Evolutionary conservation across 768 basidiomycete genomes (phyloP), one percentile per base, ranked within the genome.

Genomic region (Imleria badia): DNA sequence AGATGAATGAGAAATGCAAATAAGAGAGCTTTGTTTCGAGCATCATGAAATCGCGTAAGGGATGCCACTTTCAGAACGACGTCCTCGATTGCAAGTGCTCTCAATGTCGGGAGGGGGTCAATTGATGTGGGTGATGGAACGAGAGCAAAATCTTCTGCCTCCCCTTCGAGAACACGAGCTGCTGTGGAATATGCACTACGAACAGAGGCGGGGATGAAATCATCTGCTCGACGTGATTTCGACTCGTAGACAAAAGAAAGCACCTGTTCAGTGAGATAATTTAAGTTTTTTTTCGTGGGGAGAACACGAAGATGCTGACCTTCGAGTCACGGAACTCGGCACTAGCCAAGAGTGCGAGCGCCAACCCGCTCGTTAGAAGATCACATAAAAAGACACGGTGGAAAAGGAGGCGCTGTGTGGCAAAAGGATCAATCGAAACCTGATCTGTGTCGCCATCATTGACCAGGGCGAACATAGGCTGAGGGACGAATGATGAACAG

Each of bases 381-480:
- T 74, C 64, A 36, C 76, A 80, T 2, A 88, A 57, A 56, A 85
- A 80, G 1, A 66, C 39, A 6, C 85, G 75, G 51, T 85, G 82
- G 6, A 68, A 59, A 2, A 87, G 70, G 15, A 77, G 66, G 20
- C 72, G 66, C 29, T 64, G 68, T 1, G 65, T 52, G 8, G 56
- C 48, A 11, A 63, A 54, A 20, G 52, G 39, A 22, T 59, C 59
- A 2, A 15, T 19, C 42, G 41, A 60, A 22, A 50, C 48, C 7
- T 45, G 39, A 20, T 59, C 56, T 9, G 65, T 52, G 9, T 76
- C 80, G 9, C 82, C 85, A 50, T 85, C 85, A 54, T 81, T 78
- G 19, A 75, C 70, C 69, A 89, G 72, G 29, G 81, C 74, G 52
- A 86, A 87, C 84, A 89, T 86, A 2, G 87, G 86, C 83, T 87